These are phyloP conservation scores for Aspergillus fischeri DNA, from an alignment of 2,329 filamentous ascomycete genomes.

Conservation along the genomic window DNA sequence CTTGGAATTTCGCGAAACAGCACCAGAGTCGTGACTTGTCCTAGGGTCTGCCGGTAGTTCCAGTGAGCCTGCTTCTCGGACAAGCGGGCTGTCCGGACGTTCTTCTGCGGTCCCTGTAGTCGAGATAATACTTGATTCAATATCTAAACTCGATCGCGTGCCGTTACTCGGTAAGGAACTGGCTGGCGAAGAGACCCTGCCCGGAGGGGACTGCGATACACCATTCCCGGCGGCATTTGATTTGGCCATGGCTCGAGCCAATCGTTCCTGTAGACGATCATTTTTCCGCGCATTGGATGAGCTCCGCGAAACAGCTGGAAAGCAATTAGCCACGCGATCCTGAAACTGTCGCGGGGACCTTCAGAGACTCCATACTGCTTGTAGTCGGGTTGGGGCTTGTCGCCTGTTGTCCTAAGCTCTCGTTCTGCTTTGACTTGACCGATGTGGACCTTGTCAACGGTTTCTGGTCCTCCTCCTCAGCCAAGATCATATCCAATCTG, in stretches of 20 bases:
- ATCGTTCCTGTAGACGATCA: conserved; percentile 80
- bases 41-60: conserved; percentile 12
- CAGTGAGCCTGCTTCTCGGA: conserved; percentile 9
- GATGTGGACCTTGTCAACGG: conserved; percentile 19
- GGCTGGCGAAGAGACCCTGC: conserved; percentile 49
- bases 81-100: conserved; percentile 6
- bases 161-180: conserved; percentile 48
- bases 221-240: conserved; percentile 54
- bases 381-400: conserved; percentile 19
- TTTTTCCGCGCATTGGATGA: conserved; percentile 65
- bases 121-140: conserved; percentile 23
- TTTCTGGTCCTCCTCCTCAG: conserved; percentile 58
- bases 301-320: conserved; percentile 54
- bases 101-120: conserved; percentile 21
- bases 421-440: conserved; percentile 33
- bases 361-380: conserved; percentile 26
- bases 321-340: conserved; percentile 19
- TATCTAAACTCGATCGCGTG: conserved; percentile 36
- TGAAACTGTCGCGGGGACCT: background rate
- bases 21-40: conserved; percentile 28
- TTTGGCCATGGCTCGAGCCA: conserved; percentile 81
- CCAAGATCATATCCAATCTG: conserved; percentile 82
- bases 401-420: conserved; percentile 21
- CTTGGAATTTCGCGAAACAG: conserved; percentile 20
- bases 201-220: conserved; percentile 46